These are phyloP conservation scores for Clitopilus passeckerianus DNA, from an alignment of 768 basidiomycete genomes.

Conservation along the genomic window DNA sequence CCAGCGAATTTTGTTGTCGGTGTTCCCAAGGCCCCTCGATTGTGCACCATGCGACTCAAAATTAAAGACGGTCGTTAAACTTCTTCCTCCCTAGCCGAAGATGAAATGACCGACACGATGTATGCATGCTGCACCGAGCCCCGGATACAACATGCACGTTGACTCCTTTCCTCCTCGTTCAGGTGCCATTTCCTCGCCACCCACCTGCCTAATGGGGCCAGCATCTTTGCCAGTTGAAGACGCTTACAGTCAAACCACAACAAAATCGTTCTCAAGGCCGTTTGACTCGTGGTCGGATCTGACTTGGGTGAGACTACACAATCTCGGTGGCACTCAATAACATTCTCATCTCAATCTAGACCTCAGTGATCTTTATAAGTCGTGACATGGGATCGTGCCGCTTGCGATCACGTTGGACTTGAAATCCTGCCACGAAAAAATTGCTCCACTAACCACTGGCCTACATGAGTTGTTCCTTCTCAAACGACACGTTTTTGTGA, in stretches of 20 bases:
- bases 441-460: slow-evolving; percentile 70
- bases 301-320: neutral
- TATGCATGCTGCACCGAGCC: slow-evolving; percentile 57
- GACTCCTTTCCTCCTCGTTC: slow-evolving; percentile 34
- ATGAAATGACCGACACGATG: slow-evolving; percentile 56
- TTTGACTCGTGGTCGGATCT: slow-evolving; percentile 8
- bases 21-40: neutral
- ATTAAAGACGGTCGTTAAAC: slow-evolving; percentile 32
- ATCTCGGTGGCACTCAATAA: slow-evolving; percentile 1
- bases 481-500: slow-evolving; percentile 67
- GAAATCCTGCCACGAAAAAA: slow-evolving; percentile 53
- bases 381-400: slow-evolving; percentile 58
- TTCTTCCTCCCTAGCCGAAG: slow-evolving; percentile 51
- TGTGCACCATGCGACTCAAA: neutral
- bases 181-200: slow-evolving; percentile 46
- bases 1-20: neutral
- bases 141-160: slow-evolving; percentile 68
- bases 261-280: slow-evolving; percentile 8
- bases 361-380: slow-evolving; percentile 37
- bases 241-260: slow-evolving; percentile 21
- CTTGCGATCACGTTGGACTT: slow-evolving; percentile 63
- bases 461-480: slow-evolving; percentile 60
- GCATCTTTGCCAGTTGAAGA: slow-evolving; percentile 16
- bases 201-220: slow-evolving; percentile 43
- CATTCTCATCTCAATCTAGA: slow-evolving; percentile 17